A percentile compares a stretch with the other conserved stretches of the same genome.
Conservation (phyloP, 352 stramenopile species). For the Phytophthora capsici region DNA sequence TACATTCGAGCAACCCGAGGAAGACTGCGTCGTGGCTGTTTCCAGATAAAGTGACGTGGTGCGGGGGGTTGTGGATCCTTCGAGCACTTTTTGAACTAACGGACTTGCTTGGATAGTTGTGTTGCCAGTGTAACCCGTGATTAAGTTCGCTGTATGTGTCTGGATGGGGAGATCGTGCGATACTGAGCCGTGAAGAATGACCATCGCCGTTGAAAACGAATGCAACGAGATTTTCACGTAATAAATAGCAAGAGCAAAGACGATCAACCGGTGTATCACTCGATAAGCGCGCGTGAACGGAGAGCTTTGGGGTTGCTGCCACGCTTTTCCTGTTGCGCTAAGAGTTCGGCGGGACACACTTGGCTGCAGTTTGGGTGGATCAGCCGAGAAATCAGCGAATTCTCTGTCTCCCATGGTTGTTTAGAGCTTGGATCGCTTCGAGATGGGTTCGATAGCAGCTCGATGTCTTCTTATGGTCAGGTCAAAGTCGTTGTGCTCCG, state of each 20-base stretch:
- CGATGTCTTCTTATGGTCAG: too few relatives aligned
- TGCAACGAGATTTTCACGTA: conserved; percentile 28
- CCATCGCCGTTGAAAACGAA: conserved; percentile 9
- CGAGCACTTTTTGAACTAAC: conserved; percentile 29
- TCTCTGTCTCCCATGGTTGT: conserved; percentile 9
- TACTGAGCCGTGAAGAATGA: conserved; percentile 11
- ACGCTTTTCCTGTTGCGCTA: background rate
- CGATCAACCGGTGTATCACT: conserved; percentile 10
- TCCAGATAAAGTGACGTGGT: conserved; percentile 41
- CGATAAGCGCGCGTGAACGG: background rate
- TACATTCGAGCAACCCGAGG: conserved; percentile 7
- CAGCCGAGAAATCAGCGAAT: conserved; percentile 15
- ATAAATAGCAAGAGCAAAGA: conserved; percentile 15
- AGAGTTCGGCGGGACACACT: conserved; percentile 9
- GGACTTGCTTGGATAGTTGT: conserved; percentile 33
- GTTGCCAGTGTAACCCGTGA: conserved; percentile 28
- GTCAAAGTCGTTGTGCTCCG: too few relatives aligned
- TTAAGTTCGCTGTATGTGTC: conserved; percentile 12
- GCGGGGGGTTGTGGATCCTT: conserved; percentile 1
- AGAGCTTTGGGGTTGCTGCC: background rate
- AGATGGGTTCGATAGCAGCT: too few relatives aligned
- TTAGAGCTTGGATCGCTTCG: background rate
- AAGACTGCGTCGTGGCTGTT: conserved; percentile 3
- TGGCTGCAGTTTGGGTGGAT: background rate
- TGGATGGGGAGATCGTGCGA: conserved; percentile 6